phyloP scores from a whole-genome alignment of 805 yeast genomes.

The Candida ficus region DNA sequence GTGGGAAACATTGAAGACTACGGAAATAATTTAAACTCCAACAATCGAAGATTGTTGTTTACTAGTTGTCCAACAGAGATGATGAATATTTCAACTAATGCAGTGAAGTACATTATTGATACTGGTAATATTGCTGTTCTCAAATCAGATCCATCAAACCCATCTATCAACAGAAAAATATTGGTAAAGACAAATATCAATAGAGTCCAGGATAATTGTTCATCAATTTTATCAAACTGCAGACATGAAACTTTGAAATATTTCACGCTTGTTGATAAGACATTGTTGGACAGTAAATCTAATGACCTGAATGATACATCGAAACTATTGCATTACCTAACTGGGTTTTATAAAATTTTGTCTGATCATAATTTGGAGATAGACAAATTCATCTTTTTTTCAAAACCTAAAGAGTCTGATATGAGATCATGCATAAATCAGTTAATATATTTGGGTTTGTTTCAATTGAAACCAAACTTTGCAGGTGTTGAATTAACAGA shows the following conservation, averaged over 20 bases:
- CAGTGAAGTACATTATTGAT: conserved; percentile 5
- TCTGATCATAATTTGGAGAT: not conserved
- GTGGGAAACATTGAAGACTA: conserved; percentile 4
- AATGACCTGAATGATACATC: not conserved
- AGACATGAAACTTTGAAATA: not conserved
- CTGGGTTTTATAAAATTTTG: conserved; percentile 1
- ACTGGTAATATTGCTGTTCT: conserved; percentile 1
- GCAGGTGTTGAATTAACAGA: conserved; percentile 4
- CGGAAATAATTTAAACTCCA: no score
- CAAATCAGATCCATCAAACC: conserved; percentile 1
- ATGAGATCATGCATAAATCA: conserved; percentile 4
- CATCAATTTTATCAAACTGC: not conserved
- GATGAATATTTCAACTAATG: not conserved
- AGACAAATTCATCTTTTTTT: not conserved
- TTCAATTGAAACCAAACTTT: conserved; percentile 2
- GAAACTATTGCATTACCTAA: not conserved
- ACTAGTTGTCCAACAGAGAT: not conserved
- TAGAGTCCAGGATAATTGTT: not conserved
- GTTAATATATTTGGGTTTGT: conserved; percentile 5
- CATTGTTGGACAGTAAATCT: not conserved
- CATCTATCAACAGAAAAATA: not conserved
- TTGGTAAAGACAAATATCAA: not conserved
- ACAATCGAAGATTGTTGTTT: conserved; percentile 1
- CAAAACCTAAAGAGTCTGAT: conserved; percentile 3
- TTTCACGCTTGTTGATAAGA: conserved; percentile 2